Conservation (phyloP, 371 early-diverging fungal genomes). For the Blakeslea trispora region DNA sequence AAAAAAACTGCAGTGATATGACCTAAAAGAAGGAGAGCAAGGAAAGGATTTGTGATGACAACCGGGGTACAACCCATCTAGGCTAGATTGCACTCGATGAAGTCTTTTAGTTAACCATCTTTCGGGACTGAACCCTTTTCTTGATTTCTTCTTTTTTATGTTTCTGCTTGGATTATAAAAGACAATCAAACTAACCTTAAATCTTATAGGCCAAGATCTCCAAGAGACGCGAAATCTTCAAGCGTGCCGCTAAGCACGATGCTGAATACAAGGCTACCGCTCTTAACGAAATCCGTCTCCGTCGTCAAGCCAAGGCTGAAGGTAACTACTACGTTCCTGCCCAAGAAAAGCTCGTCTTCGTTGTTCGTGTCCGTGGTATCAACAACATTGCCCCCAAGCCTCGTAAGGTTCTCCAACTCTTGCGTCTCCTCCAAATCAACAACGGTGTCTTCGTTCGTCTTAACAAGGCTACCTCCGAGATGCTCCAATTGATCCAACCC, state of each 20-base stretch:
- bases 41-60: conserved; percentile 17
- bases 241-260: conserved; percentile 96
- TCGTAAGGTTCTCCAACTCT: conserved; percentile 98
- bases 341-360: conserved; percentile 97
- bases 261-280: conserved; percentile 93
- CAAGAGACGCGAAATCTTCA: conserved; percentile 94
- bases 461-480: conserved; percentile 98
- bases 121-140: conserved; percentile 65
- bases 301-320: conserved; percentile 89
- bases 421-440: conserved; percentile 99
- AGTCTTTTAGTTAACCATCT: conserved; percentile 67
- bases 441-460: conserved; percentile 98
- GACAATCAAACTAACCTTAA: background rate
- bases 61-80: conserved; percentile 19
- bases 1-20: background rate
- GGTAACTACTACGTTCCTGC: conserved; percentile 96
- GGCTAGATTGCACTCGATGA: conserved; percentile 51
- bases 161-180: too few species aligned
- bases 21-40: background rate
- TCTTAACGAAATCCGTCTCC: conserved; percentile 85
- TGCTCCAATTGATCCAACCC: conserved; percentile 98
- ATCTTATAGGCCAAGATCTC: conserved; percentile 67
- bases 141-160: background rate
- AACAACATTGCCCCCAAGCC: conserved; percentile 99
- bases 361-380: conserved; percentile 96